Base-by-base conservation (phyloP, 2,329 filamentous ascomycete genomes). In the Phaeosphaeria sp. region DNA sequence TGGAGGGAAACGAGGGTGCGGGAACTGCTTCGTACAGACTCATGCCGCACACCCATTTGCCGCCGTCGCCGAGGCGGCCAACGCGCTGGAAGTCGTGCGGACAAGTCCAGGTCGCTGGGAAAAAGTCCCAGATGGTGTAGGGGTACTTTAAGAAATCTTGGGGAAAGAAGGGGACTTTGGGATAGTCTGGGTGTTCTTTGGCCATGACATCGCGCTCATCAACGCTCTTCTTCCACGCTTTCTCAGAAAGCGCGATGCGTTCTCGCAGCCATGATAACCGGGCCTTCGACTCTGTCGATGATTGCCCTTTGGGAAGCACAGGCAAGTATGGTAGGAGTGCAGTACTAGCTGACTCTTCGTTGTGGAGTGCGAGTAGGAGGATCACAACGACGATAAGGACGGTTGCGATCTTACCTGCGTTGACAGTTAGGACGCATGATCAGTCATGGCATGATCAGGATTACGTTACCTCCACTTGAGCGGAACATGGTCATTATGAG, bases 21-120 rank as follows among this genome's bases (percentile, higher is more conserved):
- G 72, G 64, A 22, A 71, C 54, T 6, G 57, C 60, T 23, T 74
- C 72, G 54, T 74, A 74, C 18, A 73, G 52, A 46, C 66, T 73
- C 71, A 74, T 73, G 13, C 72, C 72, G 50, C 72, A 74, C 18
- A 74, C 71, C 72, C 72, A 74, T 61, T 74, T 74, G 15, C 72
- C 72, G 27, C 72, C 72, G 48, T 74, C 72, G 4, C 72, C 72
- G 6, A 74, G 63, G 9, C 71, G 60, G 2, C 72, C 72, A 0
- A 74, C 66, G 33, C 72, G 68, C 54, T 74, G 72, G 33, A 74
- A 61, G 55, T 74, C 72, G 41, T 73, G 72, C 11, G 72, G 72
- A 41, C 72, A 74, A 42, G 70, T 73, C 67, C 68, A 74, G 3
- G 70, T 71, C 7, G 72, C 62, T 1, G 72, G 71, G 44, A 73